A percentile compares a stretch with the other conserved stretches of the same genome.
These are phyloP conservation scores for Aspergillus pseudoviridinutans DNA, from an alignment of 2,329 filamentous ascomycete genomes.

Conservation along the genomic window DNA sequence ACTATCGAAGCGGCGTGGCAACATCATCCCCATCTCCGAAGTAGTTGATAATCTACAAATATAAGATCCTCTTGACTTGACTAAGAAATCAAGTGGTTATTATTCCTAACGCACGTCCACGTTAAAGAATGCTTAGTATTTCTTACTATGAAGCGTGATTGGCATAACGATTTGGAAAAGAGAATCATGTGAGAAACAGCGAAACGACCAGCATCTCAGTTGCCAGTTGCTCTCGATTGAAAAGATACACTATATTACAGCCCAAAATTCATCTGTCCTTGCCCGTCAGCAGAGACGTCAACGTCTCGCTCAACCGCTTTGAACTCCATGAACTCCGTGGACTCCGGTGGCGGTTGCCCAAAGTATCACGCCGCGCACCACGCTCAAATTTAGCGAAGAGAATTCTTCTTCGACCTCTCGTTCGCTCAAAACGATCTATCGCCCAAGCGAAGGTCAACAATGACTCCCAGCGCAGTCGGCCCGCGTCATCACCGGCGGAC, in stretches of 20 bases:
- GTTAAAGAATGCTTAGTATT: neutral
- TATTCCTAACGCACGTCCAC: neutral
- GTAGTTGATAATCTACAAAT: neutral
- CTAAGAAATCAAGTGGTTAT: neutral
- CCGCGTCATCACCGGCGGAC: slow-evolving; percentile 28
- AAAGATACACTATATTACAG: slow-evolving; percentile 20
- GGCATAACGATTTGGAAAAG: neutral
- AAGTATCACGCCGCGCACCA: slow-evolving; percentile 31
- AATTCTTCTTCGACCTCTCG: slow-evolving; percentile 28
- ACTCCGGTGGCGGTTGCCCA: slow-evolving; percentile 32
- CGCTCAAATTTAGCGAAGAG: slow-evolving; percentile 22
- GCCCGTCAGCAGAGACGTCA: slow-evolving; percentile 29
- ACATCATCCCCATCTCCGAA: slow-evolving; percentile 15
- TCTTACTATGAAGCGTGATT: neutral
- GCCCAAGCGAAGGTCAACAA: slow-evolving; percentile 45
- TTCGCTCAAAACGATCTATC: slow-evolving; percentile 41
- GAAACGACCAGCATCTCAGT: neutral
- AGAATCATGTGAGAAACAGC: neutral
- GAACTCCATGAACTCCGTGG: slow-evolving; percentile 42
- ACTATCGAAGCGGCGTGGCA: slow-evolving; percentile 13
- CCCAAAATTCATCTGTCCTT: slow-evolving; percentile 24
- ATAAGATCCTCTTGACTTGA: neutral
- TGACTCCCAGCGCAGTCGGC: slow-evolving; percentile 40
- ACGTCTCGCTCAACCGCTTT: slow-evolving; percentile 21
- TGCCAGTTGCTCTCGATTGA: neutral